A percentile compares a stretch with the other conserved stretches of the same genome.
These are phyloP conservation scores for Acanthamoeba rhysodes DNA, from an alignment of 208 protist genomes.

Conservation along the genomic window DNA sequence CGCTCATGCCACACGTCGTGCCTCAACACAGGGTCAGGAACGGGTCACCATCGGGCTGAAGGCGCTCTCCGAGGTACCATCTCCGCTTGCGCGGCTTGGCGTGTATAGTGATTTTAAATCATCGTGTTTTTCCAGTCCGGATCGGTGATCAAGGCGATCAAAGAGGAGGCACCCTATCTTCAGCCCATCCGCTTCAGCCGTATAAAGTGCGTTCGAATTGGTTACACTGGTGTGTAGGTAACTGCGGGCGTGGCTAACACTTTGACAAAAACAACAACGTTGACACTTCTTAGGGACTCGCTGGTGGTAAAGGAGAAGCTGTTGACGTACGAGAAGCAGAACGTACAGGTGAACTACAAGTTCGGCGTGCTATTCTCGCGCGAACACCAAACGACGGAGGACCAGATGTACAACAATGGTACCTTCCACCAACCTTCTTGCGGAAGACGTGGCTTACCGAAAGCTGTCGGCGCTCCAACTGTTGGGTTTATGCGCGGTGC, in stretches of 20 bases:
- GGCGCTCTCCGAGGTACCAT: constrained; percentile 2
- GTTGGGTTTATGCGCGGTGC: neutral
- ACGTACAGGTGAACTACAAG: constrained; percentile 56
- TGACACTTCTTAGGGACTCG: neutral
- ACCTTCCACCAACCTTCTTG: neutral
- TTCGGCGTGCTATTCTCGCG: constrained; percentile 59
- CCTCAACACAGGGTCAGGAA: neutral
- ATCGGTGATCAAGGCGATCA: constrained; percentile 26
- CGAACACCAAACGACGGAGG: constrained; percentile 49
- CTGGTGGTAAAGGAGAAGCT: constrained; percentile 51
- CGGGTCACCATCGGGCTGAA: constrained; percentile 24
- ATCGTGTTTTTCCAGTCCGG: neutral
- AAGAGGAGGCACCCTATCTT: constrained; percentile 4
- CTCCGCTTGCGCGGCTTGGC: neutral
- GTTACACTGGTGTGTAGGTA: neutral
- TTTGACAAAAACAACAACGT: neutral
- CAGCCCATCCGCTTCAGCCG: constrained; percentile 19
- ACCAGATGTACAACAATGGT: constrained; percentile 75
- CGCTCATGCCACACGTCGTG: neutral
- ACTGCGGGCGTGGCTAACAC: neutral
- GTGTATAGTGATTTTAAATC: no score
- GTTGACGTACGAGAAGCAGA: constrained; percentile 57
- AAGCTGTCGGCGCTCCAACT: neutral
- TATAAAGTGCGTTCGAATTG: neutral
- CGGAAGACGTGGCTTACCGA: neutral